Conservation (phyloP, 2,329 filamentous ascomycete species). For the Pestalotiopsis sp. region DNA sequence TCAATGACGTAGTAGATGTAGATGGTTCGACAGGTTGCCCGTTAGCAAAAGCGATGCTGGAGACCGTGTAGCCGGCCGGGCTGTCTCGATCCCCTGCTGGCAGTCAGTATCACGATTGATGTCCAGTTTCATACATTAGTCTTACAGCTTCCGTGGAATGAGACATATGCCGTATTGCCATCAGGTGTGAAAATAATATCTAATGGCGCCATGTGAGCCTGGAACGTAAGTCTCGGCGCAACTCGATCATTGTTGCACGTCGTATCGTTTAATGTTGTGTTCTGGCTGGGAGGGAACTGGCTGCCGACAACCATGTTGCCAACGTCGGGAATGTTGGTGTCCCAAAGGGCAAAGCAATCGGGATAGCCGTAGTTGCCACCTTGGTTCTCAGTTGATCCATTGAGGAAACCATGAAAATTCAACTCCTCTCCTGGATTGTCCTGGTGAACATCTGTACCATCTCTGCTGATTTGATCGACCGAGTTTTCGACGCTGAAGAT, state of each 20-base stretch:
- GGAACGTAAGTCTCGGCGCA: conserved; percentile 57
- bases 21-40: conserved; percentile 41
- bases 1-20: conserved; percentile 46
- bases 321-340: conserved; percentile 43
- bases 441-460: conserved; percentile 61
- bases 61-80: conserved; percentile 49
- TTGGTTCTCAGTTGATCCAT: conserved; percentile 23
- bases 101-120: neutral
- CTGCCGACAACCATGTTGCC: conserved; percentile 44
- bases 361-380: conserved; percentile 70
- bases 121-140: conserved; percentile 10
- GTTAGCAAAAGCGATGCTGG: conserved; percentile 38
- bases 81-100: conserved; percentile 40
- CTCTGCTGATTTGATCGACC: conserved; percentile 62
- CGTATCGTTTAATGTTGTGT: conserved; percentile 38
- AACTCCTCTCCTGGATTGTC: conserved; percentile 75
- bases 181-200: conserved; percentile 67
- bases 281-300: conserved; percentile 47
- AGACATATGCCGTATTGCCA: conserved; percentile 62
- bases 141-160: conserved; percentile 73
- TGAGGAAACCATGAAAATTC: conserved; percentile 66
- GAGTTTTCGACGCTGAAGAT: conserved; percentile 70
- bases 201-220: conserved; percentile 70
- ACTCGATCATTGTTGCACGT: conserved; percentile 44
- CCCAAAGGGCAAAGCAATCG: conserved; percentile 68